Conservation (phyloP, 2,329 filamentous ascomycete genomes). For the Dothistroma septosporum region DNA sequence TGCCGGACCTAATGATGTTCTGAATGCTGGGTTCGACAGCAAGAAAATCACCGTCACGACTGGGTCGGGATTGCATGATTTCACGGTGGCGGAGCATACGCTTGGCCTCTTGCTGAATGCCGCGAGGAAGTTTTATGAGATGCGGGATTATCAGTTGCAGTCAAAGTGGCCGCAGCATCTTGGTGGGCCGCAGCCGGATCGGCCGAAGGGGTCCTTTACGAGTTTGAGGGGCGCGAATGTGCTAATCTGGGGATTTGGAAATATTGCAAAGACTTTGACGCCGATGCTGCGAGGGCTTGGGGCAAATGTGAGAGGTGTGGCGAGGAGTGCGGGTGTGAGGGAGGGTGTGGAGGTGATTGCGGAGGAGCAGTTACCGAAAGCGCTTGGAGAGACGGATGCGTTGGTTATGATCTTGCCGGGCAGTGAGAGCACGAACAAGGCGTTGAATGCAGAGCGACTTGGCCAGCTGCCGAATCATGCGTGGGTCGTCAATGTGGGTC, state of each 20-base stretch:
- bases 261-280: constrained; percentile 59
- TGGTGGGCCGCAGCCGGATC: constrained; percentile 58
- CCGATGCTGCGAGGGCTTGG: constrained; percentile 55
- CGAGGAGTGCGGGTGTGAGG: constrained; percentile 54
- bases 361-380: constrained; percentile 51
- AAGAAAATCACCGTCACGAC: constrained; percentile 53
- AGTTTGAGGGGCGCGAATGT: constrained; percentile 57
- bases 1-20: constrained; percentile 62
- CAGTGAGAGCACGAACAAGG: constrained; percentile 53
- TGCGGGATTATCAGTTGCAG: constrained; percentile 59
- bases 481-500: constrained; percentile 66
- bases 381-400: constrained; percentile 57
- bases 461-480: constrained; percentile 55
- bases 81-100: constrained; percentile 62
- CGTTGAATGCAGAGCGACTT: constrained; percentile 53
- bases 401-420: constrained; percentile 66
- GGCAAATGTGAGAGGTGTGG: constrained; percentile 57
- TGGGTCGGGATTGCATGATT: constrained; percentile 61
- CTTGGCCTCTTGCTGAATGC: constrained; percentile 55
- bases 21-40: constrained; percentile 57
- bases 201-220: constrained; percentile 55
- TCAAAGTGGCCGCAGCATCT: constrained; percentile 58
- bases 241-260: constrained; percentile 62
- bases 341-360: constrained; percentile 55
- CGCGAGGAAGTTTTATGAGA: constrained; percentile 57